These are phyloP conservation scores for Solanum tacnaense DNA, from an alignment of 257 asterid genomes.

Conservation along the genomic window DNA sequence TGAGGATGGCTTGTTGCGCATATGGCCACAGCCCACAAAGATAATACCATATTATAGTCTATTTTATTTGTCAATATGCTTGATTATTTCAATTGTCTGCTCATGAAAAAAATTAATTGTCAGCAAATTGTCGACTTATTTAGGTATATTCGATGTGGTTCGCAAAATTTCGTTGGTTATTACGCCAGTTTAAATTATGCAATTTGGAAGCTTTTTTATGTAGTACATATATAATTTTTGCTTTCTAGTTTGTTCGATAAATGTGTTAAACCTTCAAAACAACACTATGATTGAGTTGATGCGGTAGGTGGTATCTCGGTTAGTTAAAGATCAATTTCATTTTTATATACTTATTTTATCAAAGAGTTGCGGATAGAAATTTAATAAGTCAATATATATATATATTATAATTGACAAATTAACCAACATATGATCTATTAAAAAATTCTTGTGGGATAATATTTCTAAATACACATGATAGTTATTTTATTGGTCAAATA, in stretches of 20 bases:
- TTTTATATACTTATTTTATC: too few relatives aligned
- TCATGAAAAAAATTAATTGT: too few relatives aligned
- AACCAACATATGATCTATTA: neutral
- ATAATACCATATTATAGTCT: too few relatives aligned
- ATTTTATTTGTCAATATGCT: too few relatives aligned
- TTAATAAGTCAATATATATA: too few relatives aligned
- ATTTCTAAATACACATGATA: neutral
- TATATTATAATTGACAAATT: neutral
- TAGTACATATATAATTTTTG: neutral
- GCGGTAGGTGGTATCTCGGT: neutral
- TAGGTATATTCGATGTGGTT: neutral
- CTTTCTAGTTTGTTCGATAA: neutral
- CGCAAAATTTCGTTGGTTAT: neutral
- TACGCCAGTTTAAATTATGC: neutral
- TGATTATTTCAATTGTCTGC: too few relatives aligned
- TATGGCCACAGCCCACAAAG: too few relatives aligned
- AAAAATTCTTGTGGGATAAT: neutral
- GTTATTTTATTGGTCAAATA: neutral
- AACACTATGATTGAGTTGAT: neutral
- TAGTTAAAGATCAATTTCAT: too few relatives aligned
- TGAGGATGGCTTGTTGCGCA: neutral
- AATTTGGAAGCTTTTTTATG: neutral
- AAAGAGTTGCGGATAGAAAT: too few relatives aligned
- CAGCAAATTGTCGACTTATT: too few relatives aligned
- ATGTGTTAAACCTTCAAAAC: too few relatives aligned